These are phyloP conservation scores for Ceratobasidium sp. DNA, from an alignment of 1,284 basidiomycete species.

Conservation along the genomic window DNA sequence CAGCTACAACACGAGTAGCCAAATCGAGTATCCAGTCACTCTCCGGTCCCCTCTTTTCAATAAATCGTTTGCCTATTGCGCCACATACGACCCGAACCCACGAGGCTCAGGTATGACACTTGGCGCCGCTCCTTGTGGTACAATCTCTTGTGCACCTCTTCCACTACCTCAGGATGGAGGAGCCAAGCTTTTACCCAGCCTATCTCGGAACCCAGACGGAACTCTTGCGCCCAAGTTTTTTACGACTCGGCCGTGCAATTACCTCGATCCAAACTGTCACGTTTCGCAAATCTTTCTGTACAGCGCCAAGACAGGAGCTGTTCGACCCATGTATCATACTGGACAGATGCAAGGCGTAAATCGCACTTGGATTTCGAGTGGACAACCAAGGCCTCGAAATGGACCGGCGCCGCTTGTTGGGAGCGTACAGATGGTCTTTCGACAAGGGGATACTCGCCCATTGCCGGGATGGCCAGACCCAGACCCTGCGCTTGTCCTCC, in stretches of 20 bases:
- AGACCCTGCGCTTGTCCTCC: not conserved
- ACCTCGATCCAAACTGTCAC: conserved; percentile 27
- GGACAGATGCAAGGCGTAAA: conserved; percentile 5
- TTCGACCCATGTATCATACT: conserved; percentile 24
- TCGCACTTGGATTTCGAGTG: not conserved
- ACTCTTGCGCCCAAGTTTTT: conserved; percentile 15
- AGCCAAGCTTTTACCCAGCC: not conserved
- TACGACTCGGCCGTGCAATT: conserved; percentile 13
- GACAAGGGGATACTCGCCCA: not conserved
- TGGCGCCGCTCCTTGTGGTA: conserved; percentile 15
- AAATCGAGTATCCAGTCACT: conserved; percentile 22
- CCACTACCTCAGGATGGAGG: not conserved
- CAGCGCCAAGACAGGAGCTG: not conserved
- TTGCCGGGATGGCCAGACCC: conserved; percentile 16
- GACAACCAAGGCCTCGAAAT: not conserved
- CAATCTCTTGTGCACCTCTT: conserved; percentile 7
- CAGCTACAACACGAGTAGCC: not conserved
- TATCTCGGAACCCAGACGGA: conserved; percentile 17
- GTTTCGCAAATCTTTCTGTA: conserved; percentile 24
- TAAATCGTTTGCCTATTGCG: conserved; percentile 17
- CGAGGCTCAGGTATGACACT: conserved; percentile 11
- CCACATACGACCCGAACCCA: conserved; percentile 24
- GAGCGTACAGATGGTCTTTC: conserved; percentile 9
- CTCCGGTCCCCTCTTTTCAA: conserved; percentile 22
- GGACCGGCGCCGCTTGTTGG: not conserved